Base-by-base conservation (phyloP, 1,284 basidiomycete species). In the Vanrija pseudolonga region DNA sequence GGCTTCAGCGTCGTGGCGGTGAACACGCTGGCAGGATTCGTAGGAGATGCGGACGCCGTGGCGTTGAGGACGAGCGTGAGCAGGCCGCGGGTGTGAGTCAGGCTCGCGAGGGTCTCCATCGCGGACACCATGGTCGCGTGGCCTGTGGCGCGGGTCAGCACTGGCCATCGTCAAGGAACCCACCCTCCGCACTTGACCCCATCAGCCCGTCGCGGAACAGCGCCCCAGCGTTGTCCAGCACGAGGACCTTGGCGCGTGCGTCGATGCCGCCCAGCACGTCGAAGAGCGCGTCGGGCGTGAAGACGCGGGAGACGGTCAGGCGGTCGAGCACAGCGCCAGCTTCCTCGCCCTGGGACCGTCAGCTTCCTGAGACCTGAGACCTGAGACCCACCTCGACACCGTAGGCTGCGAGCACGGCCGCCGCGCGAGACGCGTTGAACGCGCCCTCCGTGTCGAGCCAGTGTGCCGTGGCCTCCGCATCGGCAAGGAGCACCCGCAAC, bases 381-480 rank as follows among this genome's bases (percentile, higher is more conserved):
- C 7, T 11, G 26, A 22, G 20, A 48, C 71, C 57, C 49, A 74
- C 76, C 18, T 65, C 53, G 4, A 65, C 53, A 9, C 57, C 57
- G 5, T 54, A 46, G 0, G 18, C 41, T 3, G 17, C 57, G 3
- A 74, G 55, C 0, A 74, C 59, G 6, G 55, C 52, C 19, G 57
- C 55, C 4, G 73, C 72, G 20, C 74, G 53, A 5, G 63, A 50
- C 0, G 73, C 61, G 19, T 61, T 60, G 57, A 76, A 74, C 2
- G 65, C 63, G 4, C 70, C 73, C 9, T 73, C 68, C 0, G 71
- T 71, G 48, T 76, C 74, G 22, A 76, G 55, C 74, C 74, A 76
- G 23, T 53, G 59, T 18, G 71, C 73, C 0, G 59, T 60, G 0
- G 62, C 64, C 1, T 45, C 41, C 1, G 51, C 23, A 37, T 74